phyloP scores from a whole-genome alignment of 331 rosid species.

The Acacia pycnantha region DNA sequence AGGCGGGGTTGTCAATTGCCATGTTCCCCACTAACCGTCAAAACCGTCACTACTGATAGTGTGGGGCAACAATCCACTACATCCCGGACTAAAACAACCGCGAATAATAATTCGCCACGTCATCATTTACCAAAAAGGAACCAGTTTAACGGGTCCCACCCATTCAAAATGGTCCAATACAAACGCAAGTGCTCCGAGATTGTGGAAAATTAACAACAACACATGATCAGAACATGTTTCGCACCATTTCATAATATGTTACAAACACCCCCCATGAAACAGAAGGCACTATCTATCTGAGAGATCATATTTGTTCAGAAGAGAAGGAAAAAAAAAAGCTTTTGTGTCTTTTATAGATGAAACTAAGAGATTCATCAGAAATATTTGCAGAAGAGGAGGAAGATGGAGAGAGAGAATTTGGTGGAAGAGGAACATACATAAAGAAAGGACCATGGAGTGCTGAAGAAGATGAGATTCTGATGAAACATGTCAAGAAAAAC shows the following conservation, averaged over 20 bases:
- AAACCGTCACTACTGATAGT: not conserved
- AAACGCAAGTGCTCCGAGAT: not conserved
- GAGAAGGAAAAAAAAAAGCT: not conserved
- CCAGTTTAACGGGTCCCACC: not conserved
- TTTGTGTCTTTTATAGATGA: not conserved
- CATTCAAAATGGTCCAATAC: not conserved
- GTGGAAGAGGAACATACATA: conserved; percentile 3
- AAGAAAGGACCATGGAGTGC: conserved; percentile 76
- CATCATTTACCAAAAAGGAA: not conserved
- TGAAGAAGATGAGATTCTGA: conserved; percentile 71
- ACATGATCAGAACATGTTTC: not conserved
- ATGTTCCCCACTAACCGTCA: conserved; percentile 11
- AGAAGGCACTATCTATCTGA: not conserved
- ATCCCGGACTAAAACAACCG: not conserved
- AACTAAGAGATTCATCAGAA: not conserved
- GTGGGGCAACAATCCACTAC: not conserved
- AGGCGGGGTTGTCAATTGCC: not conserved
- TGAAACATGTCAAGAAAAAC: conserved; percentile 58
- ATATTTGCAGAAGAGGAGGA: not conserved
- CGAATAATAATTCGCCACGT: not conserved
- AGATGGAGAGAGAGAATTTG: not conserved
- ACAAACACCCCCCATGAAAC: not conserved
- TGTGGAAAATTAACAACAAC: not conserved
- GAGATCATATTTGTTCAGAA: not conserved
- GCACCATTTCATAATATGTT: too few relatives aligned